These are phyloP conservation scores for Anastatica hierochuntica DNA, from an alignment of 345 rosid genomes.

Conservation along the genomic window DNA sequence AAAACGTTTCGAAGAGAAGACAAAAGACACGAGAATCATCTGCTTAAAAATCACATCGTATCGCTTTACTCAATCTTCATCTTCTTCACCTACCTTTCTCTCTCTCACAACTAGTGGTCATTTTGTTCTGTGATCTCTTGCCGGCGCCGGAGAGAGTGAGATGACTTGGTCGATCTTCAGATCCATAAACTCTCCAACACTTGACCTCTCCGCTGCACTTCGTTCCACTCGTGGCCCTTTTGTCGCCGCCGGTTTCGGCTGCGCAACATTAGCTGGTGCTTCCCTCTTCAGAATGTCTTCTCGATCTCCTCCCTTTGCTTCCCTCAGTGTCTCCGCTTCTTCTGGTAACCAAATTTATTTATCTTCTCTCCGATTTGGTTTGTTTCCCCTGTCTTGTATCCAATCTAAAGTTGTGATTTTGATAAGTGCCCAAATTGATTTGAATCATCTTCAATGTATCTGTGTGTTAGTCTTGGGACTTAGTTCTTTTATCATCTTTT, in stretches of 20 bases:
- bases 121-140: not conserved
- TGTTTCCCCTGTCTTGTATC: not conserved
- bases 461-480: slow-evolving; percentile 4
- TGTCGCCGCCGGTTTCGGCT: slow-evolving; percentile 25
- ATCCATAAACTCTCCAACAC: slow-evolving; percentile 20
- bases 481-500: not conserved
- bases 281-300: slow-evolving; percentile 26
- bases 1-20: slow-evolving; percentile 10
- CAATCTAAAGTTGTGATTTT: slow-evolving; percentile 16
- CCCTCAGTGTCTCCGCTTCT: slow-evolving; percentile 25
- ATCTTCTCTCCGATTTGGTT: slow-evolving; percentile 1
- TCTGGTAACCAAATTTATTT: slow-evolving; percentile 7
- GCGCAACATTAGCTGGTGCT: slow-evolving; percentile 23
- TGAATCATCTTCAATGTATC: not conserved
- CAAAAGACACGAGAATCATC: slow-evolving; percentile 23
- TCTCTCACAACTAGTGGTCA: not conserved
- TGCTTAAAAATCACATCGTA: slow-evolving; percentile 24
- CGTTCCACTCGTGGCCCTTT: slow-evolving; percentile 23
- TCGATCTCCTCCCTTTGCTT: slow-evolving; percentile 30
- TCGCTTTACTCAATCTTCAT: not conserved
- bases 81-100: slow-evolving; percentile 24
- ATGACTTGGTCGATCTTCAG: slow-evolving; percentile 28
- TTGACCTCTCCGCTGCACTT: slow-evolving; percentile 22
- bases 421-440: not conserved
- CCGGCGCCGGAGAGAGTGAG: slow-evolving; percentile 19